Evolutionary conservation across 2,329 filamentous ascomycete genomes (phyloP).

Genomic region (Colletotrichum gigasporum): DNA sequence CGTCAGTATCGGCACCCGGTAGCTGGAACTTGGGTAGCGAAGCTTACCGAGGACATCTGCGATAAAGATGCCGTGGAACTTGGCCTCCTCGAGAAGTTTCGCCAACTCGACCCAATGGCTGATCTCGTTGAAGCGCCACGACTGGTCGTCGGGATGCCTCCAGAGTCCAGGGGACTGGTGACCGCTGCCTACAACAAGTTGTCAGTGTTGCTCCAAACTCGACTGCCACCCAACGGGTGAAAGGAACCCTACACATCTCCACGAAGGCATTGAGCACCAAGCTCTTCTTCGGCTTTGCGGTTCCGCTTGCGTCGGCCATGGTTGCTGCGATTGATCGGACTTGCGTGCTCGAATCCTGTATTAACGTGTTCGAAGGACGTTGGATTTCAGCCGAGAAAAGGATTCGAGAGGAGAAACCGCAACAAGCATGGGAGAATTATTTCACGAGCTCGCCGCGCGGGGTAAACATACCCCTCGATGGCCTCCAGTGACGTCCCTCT

Average conservation of each 20-base stretch:
- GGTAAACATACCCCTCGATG: constrained; percentile 1
- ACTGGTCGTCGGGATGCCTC: constrained; percentile 72
- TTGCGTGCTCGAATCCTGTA: background rate
- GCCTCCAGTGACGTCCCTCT: constrained; percentile 1
- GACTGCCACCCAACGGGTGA: background rate
- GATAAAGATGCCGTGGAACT: constrained; percentile 74
- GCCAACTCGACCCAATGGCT: constrained; percentile 70
- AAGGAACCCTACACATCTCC: constrained; percentile 44
- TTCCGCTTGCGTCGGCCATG: constrained; percentile 21
- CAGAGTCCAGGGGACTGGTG: constrained; percentile 60
- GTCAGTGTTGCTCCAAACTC: background rate
- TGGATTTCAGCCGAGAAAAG: no score
- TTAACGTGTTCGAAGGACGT: background rate
- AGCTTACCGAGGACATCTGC: constrained; percentile 67
- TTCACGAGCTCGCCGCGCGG: background rate
- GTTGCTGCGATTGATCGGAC: background rate
- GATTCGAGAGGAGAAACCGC: background rate
- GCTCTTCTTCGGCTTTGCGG: constrained; percentile 43
- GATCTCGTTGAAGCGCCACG: constrained; percentile 67
- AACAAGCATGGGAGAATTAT: background rate
- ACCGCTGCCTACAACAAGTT: constrained; percentile 43
- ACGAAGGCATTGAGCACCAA: constrained; percentile 56
- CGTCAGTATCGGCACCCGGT: background rate
- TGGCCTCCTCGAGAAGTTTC: constrained; percentile 66
- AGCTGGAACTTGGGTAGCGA: background rate